A percentile compares a stretch with the other conserved stretches of the same genome.
These are phyloP conservation scores for Hirsutella rhossiliensis DNA, from an alignment of 2,329 filamentous ascomycete species.

Conservation along the genomic window DNA sequence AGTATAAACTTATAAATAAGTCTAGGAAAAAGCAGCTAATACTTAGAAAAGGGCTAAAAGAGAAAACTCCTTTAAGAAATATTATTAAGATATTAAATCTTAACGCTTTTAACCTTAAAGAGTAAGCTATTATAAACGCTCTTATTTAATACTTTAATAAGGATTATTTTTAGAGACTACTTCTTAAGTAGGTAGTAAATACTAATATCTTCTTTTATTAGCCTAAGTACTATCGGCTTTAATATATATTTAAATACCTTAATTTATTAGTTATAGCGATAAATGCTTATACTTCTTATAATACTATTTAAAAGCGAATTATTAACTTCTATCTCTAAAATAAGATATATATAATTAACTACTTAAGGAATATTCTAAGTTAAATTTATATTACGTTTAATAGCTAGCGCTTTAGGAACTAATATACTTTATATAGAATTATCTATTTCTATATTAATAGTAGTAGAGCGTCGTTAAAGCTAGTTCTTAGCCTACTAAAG, in stretches of 20 bases:
- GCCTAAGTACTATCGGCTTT: background rate
- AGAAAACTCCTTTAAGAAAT: constrained; percentile 1
- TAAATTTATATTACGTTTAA: constrained; percentile 8
- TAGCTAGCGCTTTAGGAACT: constrained; percentile 4
- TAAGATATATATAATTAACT: background rate
- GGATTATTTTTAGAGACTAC: background rate
- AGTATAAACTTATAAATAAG: background rate
- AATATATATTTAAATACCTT: background rate
- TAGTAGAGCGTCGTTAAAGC: constrained; percentile 4
- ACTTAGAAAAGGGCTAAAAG: background rate
- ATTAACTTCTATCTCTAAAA: background rate
- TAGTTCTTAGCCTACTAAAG: constrained; percentile 8
- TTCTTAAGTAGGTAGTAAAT: background rate
- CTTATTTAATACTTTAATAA: background rate
- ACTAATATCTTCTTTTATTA: too few relatives aligned
- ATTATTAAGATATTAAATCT: constrained; percentile 3
- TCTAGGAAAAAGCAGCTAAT: constrained; percentile 1
- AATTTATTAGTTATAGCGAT: background rate
- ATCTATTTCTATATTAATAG: constrained; percentile 7
- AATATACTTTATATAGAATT: constrained; percentile 7
- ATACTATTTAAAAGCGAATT: background rate
- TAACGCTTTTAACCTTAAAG: background rate
- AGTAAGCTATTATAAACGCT: constrained; percentile 2
- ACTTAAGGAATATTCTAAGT: background rate
- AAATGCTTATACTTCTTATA: background rate